These are phyloP conservation scores for Candida freyschussii DNA, from an alignment of 1,139 yeast genomes.

Conservation along the genomic window DNA sequence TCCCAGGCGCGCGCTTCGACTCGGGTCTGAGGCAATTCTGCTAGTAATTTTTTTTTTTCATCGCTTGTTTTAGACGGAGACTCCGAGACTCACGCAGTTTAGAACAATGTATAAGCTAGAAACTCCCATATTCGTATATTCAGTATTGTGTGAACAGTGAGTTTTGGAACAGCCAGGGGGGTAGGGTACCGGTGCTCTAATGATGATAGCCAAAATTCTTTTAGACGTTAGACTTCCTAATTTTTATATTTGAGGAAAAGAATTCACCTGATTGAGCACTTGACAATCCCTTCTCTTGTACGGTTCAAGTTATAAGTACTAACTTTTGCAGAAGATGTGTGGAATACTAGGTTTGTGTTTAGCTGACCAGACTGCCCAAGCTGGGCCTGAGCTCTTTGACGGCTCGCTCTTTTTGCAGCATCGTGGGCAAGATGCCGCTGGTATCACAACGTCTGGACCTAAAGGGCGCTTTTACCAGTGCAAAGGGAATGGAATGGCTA, in stretches of 20 bases:
- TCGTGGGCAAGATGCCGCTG: conserved; percentile 99
- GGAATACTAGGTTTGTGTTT: conserved; percentile 88
- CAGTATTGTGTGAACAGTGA: no score
- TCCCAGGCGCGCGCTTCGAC: not conserved
- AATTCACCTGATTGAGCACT: conserved; percentile 27
- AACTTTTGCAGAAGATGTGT: conserved; percentile 58
- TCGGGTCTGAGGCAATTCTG: no score
- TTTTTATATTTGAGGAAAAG: conserved; percentile 35
- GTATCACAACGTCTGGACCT: conserved; percentile 92
- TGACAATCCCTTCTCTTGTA: not conserved
- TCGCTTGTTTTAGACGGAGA: no score
- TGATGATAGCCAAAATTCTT: conserved; percentile 26
- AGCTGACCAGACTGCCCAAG: conserved; percentile 68
- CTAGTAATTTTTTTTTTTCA: no score
- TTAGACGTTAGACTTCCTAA: conserved; percentile 53
- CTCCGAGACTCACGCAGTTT: no score
- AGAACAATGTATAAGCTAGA: no score
- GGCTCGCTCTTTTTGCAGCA: conserved; percentile 94
- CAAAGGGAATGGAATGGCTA: conserved; percentile 98
- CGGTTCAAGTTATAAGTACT: no score
- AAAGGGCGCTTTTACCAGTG: conserved; percentile 94
- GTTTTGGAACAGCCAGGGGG: no score
- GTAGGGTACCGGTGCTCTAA: no score
- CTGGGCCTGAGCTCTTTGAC: conserved; percentile 87
- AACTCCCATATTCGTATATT: no score